A percentile compares a stretch with the other conserved stretches of the same genome.
Conservation (phyloP, 2,329 filamentous ascomycete species). For the Ascosphaera pollenicola region DNA sequence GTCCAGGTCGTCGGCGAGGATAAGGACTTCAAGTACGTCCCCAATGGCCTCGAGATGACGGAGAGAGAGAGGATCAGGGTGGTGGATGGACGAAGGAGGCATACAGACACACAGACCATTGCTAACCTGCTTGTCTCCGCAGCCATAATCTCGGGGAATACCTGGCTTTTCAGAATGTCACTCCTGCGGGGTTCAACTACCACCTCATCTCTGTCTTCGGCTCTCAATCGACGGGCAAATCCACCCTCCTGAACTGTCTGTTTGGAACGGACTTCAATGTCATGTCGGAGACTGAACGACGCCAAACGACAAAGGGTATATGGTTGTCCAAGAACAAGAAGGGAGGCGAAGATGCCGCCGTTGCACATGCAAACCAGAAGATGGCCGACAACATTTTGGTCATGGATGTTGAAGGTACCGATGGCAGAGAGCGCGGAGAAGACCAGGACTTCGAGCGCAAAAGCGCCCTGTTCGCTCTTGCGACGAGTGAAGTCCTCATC, state of each 20-base stretch:
- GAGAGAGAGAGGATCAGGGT: neutral
- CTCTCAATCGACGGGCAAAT: slow-evolving; percentile 96
- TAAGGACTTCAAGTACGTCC: slow-evolving; percentile 80
- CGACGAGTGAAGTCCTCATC: slow-evolving; percentile 92
- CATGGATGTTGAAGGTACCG: slow-evolving; percentile 98
- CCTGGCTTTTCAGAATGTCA: slow-evolving; percentile 55
- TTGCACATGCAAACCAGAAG: slow-evolving; percentile 10
- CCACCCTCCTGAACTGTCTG: slow-evolving; percentile 82
- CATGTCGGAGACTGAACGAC: slow-evolving; percentile 84
- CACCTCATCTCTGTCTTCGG: slow-evolving; percentile 98
- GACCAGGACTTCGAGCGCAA: slow-evolving; percentile 99
- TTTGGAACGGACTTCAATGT: slow-evolving; percentile 94
- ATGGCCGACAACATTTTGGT: slow-evolving; percentile 98
- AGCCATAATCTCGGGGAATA: slow-evolving; percentile 65
- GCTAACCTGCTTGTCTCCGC: slow-evolving; percentile 1
- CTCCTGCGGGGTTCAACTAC: slow-evolving; percentile 91
- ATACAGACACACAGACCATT: neutral
- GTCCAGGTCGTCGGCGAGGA: slow-evolving; percentile 94
- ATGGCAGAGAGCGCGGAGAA: slow-evolving; percentile 86
- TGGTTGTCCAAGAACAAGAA: slow-evolving; percentile 98
- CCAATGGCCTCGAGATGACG: slow-evolving; percentile 1
- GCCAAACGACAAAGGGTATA: slow-evolving; percentile 97
- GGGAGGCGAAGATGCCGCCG: slow-evolving; percentile 24
- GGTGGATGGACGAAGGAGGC: no score
- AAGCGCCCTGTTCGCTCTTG: slow-evolving; percentile 88